Percentiles rank a stretch among this genome's conserved stretches.
Conservation (phyloP, 768 basidiomycete genomes). For the Mycena amicta region DNA sequence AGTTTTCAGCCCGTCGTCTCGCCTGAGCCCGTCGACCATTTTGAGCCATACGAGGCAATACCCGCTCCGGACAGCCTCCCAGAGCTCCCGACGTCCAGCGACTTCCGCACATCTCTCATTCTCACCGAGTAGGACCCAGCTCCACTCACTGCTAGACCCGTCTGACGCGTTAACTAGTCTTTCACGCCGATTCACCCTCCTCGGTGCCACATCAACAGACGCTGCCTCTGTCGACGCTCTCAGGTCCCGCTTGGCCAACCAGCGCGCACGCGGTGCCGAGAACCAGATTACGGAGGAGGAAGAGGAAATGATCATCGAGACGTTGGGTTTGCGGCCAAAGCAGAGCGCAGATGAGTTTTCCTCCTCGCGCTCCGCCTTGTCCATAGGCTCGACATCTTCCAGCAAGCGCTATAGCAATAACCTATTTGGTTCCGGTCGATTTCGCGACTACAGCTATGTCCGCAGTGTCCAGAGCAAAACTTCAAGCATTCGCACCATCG, state of each 20-base stretch:
- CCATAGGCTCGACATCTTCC: slow-evolving; percentile 51
- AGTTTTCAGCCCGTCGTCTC: slow-evolving; percentile 12
- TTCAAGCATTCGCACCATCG: slow-evolving; percentile 44
- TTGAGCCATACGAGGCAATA: slow-evolving; percentile 20
- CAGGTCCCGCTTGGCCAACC: slow-evolving; percentile 69
- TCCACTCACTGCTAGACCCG: slow-evolving; percentile 4
- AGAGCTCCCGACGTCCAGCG: slow-evolving; percentile 65
- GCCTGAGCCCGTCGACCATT: slow-evolving; percentile 37
- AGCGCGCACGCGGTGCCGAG: slow-evolving; percentile 67
- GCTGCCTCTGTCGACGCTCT: slow-evolving; percentile 68
- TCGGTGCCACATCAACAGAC: slow-evolving; percentile 68
- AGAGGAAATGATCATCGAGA: slow-evolving; percentile 82
- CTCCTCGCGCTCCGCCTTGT: slow-evolving; percentile 40
- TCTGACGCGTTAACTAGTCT: slow-evolving; percentile 50
- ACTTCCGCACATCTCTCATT: slow-evolving; percentile 87
- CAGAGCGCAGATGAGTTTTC: slow-evolving; percentile 32
- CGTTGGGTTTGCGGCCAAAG: slow-evolving; percentile 54
- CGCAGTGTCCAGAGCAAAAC: slow-evolving; percentile 53
- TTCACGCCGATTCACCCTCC: slow-evolving; percentile 78
- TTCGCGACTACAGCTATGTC: slow-evolving; percentile 74
- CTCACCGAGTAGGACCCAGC: slow-evolving; percentile 71
- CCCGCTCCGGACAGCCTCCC: slow-evolving; percentile 42
- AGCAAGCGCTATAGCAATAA: slow-evolving; percentile 84
- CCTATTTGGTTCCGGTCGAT: slow-evolving; percentile 78
- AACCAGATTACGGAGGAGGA: slow-evolving; percentile 80